A percentile compares a stretch with the other conserved stretches of the same genome.
Evolutionary conservation across 108 stramenopile genomes (phyloP).

Genomic region (Fistulifera pelliculosa): DNA sequence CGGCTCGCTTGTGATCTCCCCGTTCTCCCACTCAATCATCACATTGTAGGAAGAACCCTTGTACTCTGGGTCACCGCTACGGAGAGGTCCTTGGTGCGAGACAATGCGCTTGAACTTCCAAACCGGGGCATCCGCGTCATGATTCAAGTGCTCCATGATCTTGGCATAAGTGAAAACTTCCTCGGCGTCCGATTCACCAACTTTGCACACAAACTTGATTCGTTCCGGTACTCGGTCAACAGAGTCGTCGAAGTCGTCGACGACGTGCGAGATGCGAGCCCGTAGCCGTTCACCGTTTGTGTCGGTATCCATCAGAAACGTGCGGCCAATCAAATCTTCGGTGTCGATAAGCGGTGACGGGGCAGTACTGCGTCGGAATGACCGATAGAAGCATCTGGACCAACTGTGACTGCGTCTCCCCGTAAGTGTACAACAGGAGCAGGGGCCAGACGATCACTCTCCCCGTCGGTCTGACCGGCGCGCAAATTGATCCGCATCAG

Average conservation of each 20-base stretch:
- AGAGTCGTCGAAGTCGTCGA: not conserved
- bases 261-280: not conserved
- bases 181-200: not conserved
- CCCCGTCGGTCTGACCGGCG: not conserved
- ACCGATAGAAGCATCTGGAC: too few species aligned
- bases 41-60: slow-evolving; percentile 28
- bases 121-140: not conserved
- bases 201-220: slow-evolving; percentile 2
- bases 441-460: too few species aligned
- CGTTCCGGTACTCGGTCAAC: too few species aligned
- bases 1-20: slow-evolving; percentile 21
- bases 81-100: slow-evolving; percentile 14
- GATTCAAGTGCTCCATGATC: not conserved
- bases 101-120: slow-evolving; percentile 6
- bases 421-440: too few species aligned
- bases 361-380: too few species aligned
- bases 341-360: too few species aligned
- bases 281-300: not conserved
- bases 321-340: slow-evolving; percentile 6
- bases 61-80: slow-evolving; percentile 6
- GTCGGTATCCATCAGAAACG: not conserved
- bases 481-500: not conserved
- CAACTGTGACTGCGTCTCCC: too few species aligned
- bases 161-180: not conserved
- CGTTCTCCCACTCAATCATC: slow-evolving; percentile 21